Conservation (phyloP, 1,139 yeast genomes). For the Yamadazyma blattariae region DNA sequence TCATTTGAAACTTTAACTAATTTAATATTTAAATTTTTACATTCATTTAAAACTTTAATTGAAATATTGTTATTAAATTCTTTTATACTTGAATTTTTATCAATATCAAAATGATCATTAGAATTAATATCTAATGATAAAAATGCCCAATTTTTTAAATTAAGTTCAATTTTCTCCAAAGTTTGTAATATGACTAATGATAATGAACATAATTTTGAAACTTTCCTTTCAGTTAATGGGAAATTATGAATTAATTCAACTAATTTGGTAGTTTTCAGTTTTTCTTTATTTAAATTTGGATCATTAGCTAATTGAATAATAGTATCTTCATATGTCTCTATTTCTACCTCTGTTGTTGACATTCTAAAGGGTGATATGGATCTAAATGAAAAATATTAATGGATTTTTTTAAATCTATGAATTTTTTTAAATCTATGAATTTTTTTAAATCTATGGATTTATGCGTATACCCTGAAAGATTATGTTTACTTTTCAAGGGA, state of each 20-base stretch:
- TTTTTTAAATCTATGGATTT: not conserved
- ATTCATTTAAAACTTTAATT: constrained; percentile 44
- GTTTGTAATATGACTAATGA: constrained; percentile 48
- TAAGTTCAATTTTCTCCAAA: constrained; percentile 47
- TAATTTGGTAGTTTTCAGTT: constrained; percentile 39
- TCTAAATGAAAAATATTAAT: too few relatives aligned
- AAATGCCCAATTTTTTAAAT: constrained; percentile 55
- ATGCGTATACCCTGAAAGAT: too few relatives aligned
- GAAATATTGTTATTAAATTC: constrained; percentile 48
- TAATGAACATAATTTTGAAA: constrained; percentile 50
- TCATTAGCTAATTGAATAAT: constrained; percentile 46
- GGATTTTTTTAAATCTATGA: too few relatives aligned
- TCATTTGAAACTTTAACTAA: constrained; percentile 43
- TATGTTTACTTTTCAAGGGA: too few relatives aligned
- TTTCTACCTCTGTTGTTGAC: constrained; percentile 16
- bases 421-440: too few relatives aligned
- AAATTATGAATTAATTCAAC: constrained; percentile 43
- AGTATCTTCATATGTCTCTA: constrained; percentile 42
- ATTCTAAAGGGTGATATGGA: too few relatives aligned
- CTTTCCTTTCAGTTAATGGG: constrained; percentile 40
- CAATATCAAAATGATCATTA: constrained; percentile 32
- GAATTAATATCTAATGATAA: constrained; percentile 53
- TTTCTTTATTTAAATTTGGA: constrained; percentile 46
- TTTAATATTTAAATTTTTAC: constrained; percentile 44
- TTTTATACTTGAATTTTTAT: constrained; percentile 28